A percentile compares a stretch with the other conserved stretches of the same genome.
Conservation (phyloP, 169 alveolate species). For the Ichthyophthirius multifiliis region DNA sequence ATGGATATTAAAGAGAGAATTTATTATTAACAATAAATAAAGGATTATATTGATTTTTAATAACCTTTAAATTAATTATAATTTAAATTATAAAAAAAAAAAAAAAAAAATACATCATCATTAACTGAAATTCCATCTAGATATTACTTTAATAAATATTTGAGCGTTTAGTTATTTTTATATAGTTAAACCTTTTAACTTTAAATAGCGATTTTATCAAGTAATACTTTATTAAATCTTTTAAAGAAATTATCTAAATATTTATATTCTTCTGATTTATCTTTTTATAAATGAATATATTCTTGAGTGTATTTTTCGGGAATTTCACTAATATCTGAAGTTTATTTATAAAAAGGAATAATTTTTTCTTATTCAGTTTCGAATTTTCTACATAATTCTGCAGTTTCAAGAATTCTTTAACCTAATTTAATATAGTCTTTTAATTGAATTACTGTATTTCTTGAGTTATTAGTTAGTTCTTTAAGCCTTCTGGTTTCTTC, state of each 20-base stretch:
- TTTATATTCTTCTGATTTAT: conserved; percentile 77
- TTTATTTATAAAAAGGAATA: conserved; percentile 80
- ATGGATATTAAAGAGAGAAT: too few species aligned
- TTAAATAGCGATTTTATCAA: conserved; percentile 84
- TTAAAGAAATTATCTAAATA: conserved; percentile 85
- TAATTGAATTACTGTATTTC: conserved; percentile 73
- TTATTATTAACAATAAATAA: too few species aligned
- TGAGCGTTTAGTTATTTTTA: conserved; percentile 77
- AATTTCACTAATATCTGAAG: conserved; percentile 55
- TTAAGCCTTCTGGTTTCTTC: conserved; percentile 72
- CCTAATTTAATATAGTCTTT: conserved; percentile 77
- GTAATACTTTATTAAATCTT: conserved; percentile 87
- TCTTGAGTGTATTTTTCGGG: conserved; percentile 64
- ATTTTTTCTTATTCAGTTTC: conserved; percentile 93
- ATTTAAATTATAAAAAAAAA: too few species aligned
- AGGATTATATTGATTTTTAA: too few species aligned
- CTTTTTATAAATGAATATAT: conserved; percentile 67
- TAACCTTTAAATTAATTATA: too few species aligned
- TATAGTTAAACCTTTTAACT: conserved; percentile 81
- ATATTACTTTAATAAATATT: conserved; percentile 84
- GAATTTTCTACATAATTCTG: conserved; percentile 85
- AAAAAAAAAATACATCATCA: too few species aligned
- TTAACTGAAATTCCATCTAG: conserved; percentile 89
- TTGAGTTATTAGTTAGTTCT: conserved; percentile 74
- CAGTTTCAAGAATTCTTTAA: conserved; percentile 77